A percentile compares a stretch with the other conserved stretches of the same genome.
Conservation (phyloP, 2,329 filamentous ascomycete genomes). For the Lecanicillium sp. region DNA sequence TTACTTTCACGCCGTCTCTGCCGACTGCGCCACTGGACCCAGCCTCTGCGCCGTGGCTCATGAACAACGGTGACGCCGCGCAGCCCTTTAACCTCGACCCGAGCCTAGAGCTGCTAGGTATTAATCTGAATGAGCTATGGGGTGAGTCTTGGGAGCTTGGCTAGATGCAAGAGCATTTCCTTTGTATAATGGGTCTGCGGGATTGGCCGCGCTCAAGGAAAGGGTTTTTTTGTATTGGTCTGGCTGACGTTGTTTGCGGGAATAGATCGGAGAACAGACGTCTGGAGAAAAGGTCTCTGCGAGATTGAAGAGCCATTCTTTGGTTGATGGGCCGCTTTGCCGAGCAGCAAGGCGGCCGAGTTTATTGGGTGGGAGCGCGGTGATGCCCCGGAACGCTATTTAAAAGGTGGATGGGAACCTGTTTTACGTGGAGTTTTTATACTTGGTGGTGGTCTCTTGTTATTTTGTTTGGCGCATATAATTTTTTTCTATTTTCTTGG, state of each 20-base stretch:
- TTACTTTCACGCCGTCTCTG: conserved; percentile 32
- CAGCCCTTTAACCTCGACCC: conserved; percentile 46
- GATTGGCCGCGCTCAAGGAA: not conserved
- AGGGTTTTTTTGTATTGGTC: conserved; percentile 4
- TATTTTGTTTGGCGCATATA: not conserved
- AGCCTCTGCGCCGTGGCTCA: conserved; percentile 28
- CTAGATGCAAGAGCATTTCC: conserved; percentile 17
- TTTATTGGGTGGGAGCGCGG: no score
- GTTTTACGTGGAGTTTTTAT: not conserved
- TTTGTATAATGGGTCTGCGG: not conserved
- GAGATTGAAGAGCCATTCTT: conserved; percentile 11
- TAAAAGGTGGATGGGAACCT: conserved; percentile 1
- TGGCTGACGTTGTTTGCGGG: conserved; percentile 2
- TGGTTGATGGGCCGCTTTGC: not conserved
- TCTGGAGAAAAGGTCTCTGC: conserved; percentile 12
- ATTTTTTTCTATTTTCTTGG: not conserved
- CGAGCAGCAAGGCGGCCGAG: not conserved
- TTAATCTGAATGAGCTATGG: conserved; percentile 52
- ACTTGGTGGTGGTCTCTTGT: not conserved
- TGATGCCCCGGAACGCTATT: no score
- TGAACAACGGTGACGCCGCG: conserved; percentile 24
- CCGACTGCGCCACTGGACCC: conserved; percentile 31
- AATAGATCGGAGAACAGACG: conserved; percentile 10
- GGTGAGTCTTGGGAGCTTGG: conserved; percentile 43
- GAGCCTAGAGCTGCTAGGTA: conserved; percentile 46